Conservation (phyloP, 768 basidiomycete species). For the Psilocybe tampanensis region DNA sequence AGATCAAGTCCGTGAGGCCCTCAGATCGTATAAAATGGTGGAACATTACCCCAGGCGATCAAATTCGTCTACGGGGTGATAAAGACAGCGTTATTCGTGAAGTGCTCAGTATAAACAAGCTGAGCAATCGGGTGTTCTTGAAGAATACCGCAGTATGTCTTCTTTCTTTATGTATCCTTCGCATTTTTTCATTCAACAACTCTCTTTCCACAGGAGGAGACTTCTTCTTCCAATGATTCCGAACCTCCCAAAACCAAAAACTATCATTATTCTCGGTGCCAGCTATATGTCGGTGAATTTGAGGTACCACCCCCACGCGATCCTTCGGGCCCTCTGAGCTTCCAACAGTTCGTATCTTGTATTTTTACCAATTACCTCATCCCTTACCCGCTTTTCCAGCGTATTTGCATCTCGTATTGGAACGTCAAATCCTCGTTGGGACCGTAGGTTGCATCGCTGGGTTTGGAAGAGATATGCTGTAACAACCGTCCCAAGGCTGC, state of each 20-base stretch:
- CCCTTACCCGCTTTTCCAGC: slow-evolving; percentile 36
- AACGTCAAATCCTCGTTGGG: slow-evolving; percentile 62
- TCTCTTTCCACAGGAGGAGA: slow-evolving; percentile 8
- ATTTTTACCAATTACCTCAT: background rate
- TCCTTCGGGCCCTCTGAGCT: slow-evolving; percentile 32
- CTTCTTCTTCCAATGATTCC: slow-evolving; percentile 18
- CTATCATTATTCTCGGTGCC: slow-evolving; percentile 80
- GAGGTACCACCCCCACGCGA: slow-evolving; percentile 53
- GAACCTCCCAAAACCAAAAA: slow-evolving; percentile 43
- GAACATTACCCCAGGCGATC: slow-evolving; percentile 88
- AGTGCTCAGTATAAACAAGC: slow-evolving; percentile 72
- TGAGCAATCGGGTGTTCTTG: slow-evolving; percentile 69
- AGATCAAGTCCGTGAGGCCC: slow-evolving; percentile 57
- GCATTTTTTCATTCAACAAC: slow-evolving; percentile 7
- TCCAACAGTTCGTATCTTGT: slow-evolving; percentile 46
- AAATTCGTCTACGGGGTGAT: slow-evolving; percentile 71
- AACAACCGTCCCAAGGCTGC: slow-evolving; percentile 60
- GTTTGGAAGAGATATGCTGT: slow-evolving; percentile 77
- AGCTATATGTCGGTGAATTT: slow-evolving; percentile 72
- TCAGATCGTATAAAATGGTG: slow-evolving; percentile 80
- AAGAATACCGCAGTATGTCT: slow-evolving; percentile 39
- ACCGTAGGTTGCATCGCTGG: slow-evolving; percentile 53
- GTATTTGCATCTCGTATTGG: slow-evolving; percentile 78
- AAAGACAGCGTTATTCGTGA: slow-evolving; percentile 60
- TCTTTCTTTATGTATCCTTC: slow-evolving; percentile 2